Evolutionary conservation across 2,329 filamentous ascomycete species (phyloP).

Genomic region (Emericellopsis cladophorae): DNA sequence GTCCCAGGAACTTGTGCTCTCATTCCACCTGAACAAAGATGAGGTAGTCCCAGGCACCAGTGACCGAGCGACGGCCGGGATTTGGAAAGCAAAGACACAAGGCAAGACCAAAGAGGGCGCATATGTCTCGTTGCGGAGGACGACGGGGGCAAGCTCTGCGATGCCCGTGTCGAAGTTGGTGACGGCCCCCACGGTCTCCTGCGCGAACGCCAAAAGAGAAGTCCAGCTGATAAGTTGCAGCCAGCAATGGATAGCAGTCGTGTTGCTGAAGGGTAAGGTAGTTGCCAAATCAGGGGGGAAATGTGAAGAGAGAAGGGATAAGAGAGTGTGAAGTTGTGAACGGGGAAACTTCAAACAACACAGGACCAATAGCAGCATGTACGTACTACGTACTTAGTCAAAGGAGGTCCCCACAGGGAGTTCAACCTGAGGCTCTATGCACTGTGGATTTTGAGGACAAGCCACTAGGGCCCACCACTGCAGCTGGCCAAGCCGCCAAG

Average conservation of each 20-base stretch:
- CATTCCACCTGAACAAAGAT: neutral
- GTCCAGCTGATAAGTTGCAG: neutral
- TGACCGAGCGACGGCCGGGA: neutral
- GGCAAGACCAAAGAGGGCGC: neutral
- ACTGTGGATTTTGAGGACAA: too few species aligned
- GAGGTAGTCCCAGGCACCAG: neutral
- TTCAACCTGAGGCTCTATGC: too few species aligned
- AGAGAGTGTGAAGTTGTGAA: too few species aligned
- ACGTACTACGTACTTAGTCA: too few species aligned
- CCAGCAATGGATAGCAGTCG: neutral
- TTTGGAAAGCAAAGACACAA: neutral
- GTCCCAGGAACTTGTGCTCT: neutral
- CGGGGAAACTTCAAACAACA: too few species aligned
- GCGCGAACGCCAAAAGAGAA: neutral
- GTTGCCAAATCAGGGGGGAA: neutral
- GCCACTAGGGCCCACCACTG: too few species aligned
- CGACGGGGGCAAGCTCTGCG: neutral
- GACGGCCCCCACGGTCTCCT: neutral
- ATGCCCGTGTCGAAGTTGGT: neutral
- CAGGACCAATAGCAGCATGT: too few species aligned
- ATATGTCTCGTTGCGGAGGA: conserved; percentile 2
- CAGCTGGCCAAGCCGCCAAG: too few species aligned
- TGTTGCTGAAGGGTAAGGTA: neutral
- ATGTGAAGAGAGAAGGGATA: too few species aligned
- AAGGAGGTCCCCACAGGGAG: too few species aligned